phyloP scores from a whole-genome alignment of 805 yeast species.

The Candida piceae region DNA sequence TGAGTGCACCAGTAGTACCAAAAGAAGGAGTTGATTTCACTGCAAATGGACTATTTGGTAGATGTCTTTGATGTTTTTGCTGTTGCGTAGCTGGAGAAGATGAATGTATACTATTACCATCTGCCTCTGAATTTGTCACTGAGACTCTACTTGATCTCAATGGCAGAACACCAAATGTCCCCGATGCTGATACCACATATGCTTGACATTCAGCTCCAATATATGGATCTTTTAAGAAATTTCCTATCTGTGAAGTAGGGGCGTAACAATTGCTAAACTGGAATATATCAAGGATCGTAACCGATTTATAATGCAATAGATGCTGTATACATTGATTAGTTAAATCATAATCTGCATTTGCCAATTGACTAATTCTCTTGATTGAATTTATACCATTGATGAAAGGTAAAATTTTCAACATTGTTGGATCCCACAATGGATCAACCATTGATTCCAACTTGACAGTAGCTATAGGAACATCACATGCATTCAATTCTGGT shows the following conservation, averaged over 20 bases:
- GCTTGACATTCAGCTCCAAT: conserved; percentile 83
- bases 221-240: conserved; percentile 56
- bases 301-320: conserved; percentile 82
- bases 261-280: conserved; percentile 88
- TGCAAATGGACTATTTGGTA: no score
- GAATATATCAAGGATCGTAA: conserved; percentile 78
- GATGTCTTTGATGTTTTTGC: neutral
- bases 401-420: conserved; percentile 79
- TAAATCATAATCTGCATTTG: conserved; percentile 73
- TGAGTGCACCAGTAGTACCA: no score
- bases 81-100: conserved; percentile 1
- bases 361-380: conserved; percentile 65
- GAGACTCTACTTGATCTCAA: conserved; percentile 26
- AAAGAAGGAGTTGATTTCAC: no score
- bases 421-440: conserved; percentile 95
- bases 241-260: conserved; percentile 71
- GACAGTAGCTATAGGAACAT: conserved; percentile 91
- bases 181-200: conserved; percentile 54
- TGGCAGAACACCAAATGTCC: conserved; percentile 32
- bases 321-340: conserved; percentile 89
- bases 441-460: conserved; percentile 69
- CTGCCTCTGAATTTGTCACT: conserved; percentile 20
- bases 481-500: conserved; percentile 66
- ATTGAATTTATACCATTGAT: conserved; percentile 88
- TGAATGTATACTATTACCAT: conserved; percentile 16